Evolutionary conservation across 2,329 filamentous ascomycete species (phyloP), one percentile per base, ranked within the genome.

Genomic region (Thielaviopsis populi): DNA sequence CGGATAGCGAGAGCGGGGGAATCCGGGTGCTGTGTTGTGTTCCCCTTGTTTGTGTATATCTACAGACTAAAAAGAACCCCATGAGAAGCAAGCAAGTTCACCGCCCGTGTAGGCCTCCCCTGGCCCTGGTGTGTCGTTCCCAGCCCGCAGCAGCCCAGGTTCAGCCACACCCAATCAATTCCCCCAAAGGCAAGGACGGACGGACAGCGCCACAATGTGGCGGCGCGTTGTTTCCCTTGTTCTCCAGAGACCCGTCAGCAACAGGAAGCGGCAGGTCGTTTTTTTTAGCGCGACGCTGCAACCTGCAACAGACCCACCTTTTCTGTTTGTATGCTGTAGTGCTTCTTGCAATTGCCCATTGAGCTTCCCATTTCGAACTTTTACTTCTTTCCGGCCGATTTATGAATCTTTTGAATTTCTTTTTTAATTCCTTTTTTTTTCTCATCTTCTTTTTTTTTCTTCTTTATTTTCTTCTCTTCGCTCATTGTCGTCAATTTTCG

Each of bases 151-250:
- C 15, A 15, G 0, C 19, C 15, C 22, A 2, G 33, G 58, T 63
- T 56, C 61, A 58, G 61, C 37, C 61, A 22, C 10, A n/a, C 24
- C 11, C 19, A 17, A n/a, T n/a, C n/a, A n/a, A n/a, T n/a, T n/a
- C 19, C 15, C 13, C 33, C 27, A 10, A 63, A 58, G n/a, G 61
- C n/a, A n/a, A n/a, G n/a, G n/a, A n/a, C n/a, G n/a, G n/a, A n/a
- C 61, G 48, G 61, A 43, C 48, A 58, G 22, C 33, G 30, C 48
- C 61, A 46, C 37, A 37, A 42, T 58, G 19, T 42, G 41, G 40
- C 37, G 24, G 48, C 61, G 61, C 61, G 61, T 63, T 58, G 27
- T 24, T 53, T 61, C 24, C 24, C 53, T 33, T 56, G 6, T 56
- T 56, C 17, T n/a, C 7, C 17, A n/a, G 15, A 6, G 6, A 6